These are phyloP conservation scores for Fusarium veterinarium DNA, from an alignment of 2,329 filamentous ascomycete genomes.

Conservation along the genomic window DNA sequence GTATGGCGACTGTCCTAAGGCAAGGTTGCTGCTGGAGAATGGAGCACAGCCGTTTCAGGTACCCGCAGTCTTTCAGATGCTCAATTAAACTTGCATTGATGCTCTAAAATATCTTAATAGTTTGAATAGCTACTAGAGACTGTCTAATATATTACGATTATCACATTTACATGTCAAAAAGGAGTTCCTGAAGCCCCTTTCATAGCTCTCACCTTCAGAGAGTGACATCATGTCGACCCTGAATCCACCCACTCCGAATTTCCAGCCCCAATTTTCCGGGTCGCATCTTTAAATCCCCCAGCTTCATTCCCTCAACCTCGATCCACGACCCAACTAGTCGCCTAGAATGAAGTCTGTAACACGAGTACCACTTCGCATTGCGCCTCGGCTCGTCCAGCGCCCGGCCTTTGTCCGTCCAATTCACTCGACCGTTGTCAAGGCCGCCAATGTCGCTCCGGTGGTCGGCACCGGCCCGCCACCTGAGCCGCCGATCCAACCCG, in stretches of 20 bases:
- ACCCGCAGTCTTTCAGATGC: background rate
- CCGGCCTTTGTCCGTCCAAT: constrained; percentile 44
- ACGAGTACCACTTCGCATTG: constrained; percentile 54
- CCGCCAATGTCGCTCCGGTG: constrained; percentile 63
- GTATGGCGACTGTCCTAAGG: background rate
- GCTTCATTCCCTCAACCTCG: constrained; percentile 17
- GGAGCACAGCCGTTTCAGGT: constrained; percentile 13
- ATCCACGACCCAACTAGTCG: constrained; percentile 13
- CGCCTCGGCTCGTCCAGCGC: constrained; percentile 41
- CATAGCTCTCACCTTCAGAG: background rate
- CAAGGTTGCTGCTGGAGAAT: constrained; percentile 5
- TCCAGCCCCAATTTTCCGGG: constrained; percentile 38
- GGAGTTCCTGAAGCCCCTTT: background rate
- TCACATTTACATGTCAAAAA: too few species aligned
- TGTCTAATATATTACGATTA: fast-evolving
- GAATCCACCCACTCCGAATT: constrained; percentile 29
- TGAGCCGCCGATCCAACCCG: constrained; percentile 60
- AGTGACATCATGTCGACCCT: constrained; percentile 41
- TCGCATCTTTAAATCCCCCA: constrained; percentile 16
- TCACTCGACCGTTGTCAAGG: constrained; percentile 48
- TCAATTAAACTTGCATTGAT: background rate
- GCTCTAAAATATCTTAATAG: background rate
- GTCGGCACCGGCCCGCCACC: constrained; percentile 70
- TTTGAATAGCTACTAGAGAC: fast-evolving
- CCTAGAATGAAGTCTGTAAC: constrained; percentile 55